Evolutionary conservation across 345 rosid species (phyloP), one percentile per base, ranked within the genome.

Genomic region (Populus deltoides): DNA sequence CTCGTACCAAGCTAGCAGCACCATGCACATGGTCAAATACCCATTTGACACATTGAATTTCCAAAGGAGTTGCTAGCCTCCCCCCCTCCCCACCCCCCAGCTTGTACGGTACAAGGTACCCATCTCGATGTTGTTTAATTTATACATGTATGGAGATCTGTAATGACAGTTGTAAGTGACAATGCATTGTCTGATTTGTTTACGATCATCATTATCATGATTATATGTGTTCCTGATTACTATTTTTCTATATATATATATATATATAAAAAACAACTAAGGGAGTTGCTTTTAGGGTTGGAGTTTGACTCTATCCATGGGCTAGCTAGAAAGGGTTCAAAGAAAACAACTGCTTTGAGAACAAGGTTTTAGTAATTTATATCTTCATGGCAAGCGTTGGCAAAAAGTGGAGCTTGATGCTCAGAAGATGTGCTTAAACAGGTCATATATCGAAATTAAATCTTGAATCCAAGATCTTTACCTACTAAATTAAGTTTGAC

Each of bases 21-120:
- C 22, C 66, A 71, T 33, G 36, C 36, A 33, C 83, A 75, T 79
- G 78, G 79, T 24, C 25, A 24, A 39, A 59, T 22, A 1, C 10
- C 6, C 1, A 66, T 2, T 8, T 47, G 79, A 81, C 79, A 84
- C 81, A 36, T 70, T 33, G 68, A 38, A 22, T 35, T 7, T 24
- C 8, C 59, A n/a, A 1, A 11, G 39, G 25, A n/a, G 7, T 16
- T 17, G 18, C 73, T 39, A 39, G 43, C 8, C 8, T 8, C 10
- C 9, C 9, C 7, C 8, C 10, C 41, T 8, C 41, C 10, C 43
- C 10, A 8, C 10, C 29, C n/a, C 66, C 38, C 0, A 17, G 9
- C 45, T 15, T 71, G 87, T 85, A 85, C 87, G 83, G 83, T 77
- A 39, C 76, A 43, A 66, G 68, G 83, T 79, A 81, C 81, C 82